Evolutionary conservation across 140 eudicot species (phyloP).

Genomic region (Oenanthe javanica): DNA sequence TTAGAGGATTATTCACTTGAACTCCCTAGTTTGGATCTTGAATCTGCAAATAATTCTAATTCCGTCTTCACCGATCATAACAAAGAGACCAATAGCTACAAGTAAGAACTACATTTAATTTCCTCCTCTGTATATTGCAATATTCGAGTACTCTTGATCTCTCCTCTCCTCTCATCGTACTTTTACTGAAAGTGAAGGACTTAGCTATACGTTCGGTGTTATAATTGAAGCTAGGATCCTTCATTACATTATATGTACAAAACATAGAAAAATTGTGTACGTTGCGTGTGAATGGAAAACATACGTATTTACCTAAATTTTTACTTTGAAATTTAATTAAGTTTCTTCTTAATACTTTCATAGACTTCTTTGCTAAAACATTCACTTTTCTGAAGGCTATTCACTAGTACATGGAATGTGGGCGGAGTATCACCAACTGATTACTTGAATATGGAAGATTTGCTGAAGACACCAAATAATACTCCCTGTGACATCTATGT

Average conservation of each 20-base stretch:
- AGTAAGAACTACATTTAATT: slow-evolving; percentile 20
- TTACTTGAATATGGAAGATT: slow-evolving; percentile 41
- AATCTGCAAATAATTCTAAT: slow-evolving; percentile 7
- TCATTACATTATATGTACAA: too few species aligned
- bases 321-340: not conserved
- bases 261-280: too few species aligned
- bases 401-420: slow-evolving; percentile 69
- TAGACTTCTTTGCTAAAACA: not conserved
- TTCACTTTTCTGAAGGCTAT: slow-evolving; percentile 28
- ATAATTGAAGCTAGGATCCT: too few species aligned
- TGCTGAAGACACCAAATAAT: slow-evolving; percentile 31
- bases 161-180: not conserved
- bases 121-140: too few species aligned
- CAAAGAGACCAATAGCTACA: slow-evolving; percentile 30
- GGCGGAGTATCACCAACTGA: slow-evolving; percentile 59
- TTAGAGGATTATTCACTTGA: slow-evolving; percentile 24
- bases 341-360: not conserved
- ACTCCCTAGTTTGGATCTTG: slow-evolving; percentile 29
- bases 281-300: too few species aligned
- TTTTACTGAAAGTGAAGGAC: not conserved
- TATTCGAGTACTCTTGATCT: not conserved
- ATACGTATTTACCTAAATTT: too few species aligned
- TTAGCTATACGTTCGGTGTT: too few species aligned
- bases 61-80: slow-evolving; percentile 16
- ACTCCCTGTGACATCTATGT: slow-evolving; percentile 51